Percentiles rank a stretch among this genome's conserved stretches.
Evolutionary conservation across 176 grass and related monocot species (phyloP).

Genomic region (maize (Zea mays)): Zm-B73-REFERENCE-NAM-5.0 NC_050098.1:10512501-10513000

Average conservation of each 20-base stretch:
- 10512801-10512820: constrained; percentile 39
- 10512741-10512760: constrained; percentile 11
- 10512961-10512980: constrained; percentile 10
- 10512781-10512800: constrained; percentile 8
- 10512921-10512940: neutral
- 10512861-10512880: constrained; percentile 41
- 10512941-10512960: neutral
- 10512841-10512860: constrained; percentile 45
- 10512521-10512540: neutral
- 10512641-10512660: neutral
- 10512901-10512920: constrained; percentile 8
- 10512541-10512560: neutral
- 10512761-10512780: neutral
- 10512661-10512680: neutral
- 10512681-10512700: neutral
- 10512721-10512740: constrained; percentile 39
- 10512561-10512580: neutral
- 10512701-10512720: neutral
- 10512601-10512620: neutral
- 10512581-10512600: neutral
- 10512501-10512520: neutral
- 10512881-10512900: constrained; percentile 1
- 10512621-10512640: neutral
- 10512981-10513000: constrained; percentile 49
- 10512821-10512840: constrained; percentile 57